Evolutionary conservation across 2,329 filamentous ascomycete genomes (phyloP), one percentile per base, ranked within the genome.

Genomic region (Cordyceps cicadae): DNA sequence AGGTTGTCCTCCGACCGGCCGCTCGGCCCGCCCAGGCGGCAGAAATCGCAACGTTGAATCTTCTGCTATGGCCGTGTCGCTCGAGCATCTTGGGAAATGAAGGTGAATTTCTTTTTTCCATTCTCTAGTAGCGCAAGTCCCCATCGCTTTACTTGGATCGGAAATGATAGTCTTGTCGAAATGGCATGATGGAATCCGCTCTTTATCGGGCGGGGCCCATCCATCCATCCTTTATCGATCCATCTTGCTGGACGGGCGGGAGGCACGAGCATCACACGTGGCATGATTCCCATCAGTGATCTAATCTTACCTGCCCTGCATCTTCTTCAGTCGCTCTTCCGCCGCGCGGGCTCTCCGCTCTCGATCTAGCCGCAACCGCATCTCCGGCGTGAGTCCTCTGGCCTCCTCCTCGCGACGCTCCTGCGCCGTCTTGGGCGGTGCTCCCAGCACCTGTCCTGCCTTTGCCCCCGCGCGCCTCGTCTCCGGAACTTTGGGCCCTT

Each of bases 281-380:
- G 15, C 12, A 15, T 19, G 15, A n/a, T 24, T 17, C 11, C 41
- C 15, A 17, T 41, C 4, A 6, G 19, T 46, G 39, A 32, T 12
- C 11, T 4, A 37, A 8, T 51, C 2, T 43, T 43, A 50, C 46
- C 71, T 70, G n/a, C 68, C 75, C 67, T 84, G 81, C 81, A 91
- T 79, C 68, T 81, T 81, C 74, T 82, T 86, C 62, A 97, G 81
- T 70, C 93, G 85, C 76, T 93, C 92, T 75, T 97, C 94, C 0
- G 92, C 93, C 9, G 94, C 94, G 67, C 93, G 85, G 4, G 94
- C 94, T 69, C 93, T 87, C 67, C 92, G 81, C 75, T 99, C 94
- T 66, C 94, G 80, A 72, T 97, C 94, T 59, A 97, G 74, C 70
- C 83, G 85, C 82, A 87, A 84, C 71, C 86, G 84, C 84, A 94